These are phyloP conservation scores for Plasmodiophora brassicae DNA, from an alignment of 208 protist genomes.

Conservation along the genomic window DNA sequence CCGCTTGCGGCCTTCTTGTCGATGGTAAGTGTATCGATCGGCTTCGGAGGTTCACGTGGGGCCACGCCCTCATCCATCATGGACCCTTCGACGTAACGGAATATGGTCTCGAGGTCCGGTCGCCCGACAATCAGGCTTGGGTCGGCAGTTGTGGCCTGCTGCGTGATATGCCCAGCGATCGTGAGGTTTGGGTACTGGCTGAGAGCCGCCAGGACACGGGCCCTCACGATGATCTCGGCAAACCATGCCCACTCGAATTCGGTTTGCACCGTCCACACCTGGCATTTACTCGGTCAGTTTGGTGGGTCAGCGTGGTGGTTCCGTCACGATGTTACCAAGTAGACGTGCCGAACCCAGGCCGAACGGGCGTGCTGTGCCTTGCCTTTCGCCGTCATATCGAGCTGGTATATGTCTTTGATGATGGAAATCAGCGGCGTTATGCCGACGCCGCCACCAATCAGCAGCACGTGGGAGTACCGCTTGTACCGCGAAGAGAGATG, in stretches of 20 bases:
- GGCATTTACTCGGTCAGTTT: too few species aligned
- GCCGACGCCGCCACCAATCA: slow-evolving; percentile 10
- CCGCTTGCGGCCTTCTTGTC: background rate
- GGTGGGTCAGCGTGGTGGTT: too few species aligned
- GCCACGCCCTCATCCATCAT: background rate
- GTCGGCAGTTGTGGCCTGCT: background rate
- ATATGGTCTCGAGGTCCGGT: slow-evolving; percentile 1
- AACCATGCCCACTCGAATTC: slow-evolving; percentile 31
- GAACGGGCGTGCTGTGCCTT: background rate
- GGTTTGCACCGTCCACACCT: slow-evolving; percentile 19
- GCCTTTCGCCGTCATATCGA: background rate
- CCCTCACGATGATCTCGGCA: background rate
- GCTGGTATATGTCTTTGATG: slow-evolving; percentile 33
- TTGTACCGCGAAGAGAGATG: background rate
- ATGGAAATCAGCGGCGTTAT: background rate
- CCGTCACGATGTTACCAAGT: too few species aligned
- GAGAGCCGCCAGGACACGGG: background rate
- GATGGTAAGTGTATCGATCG: background rate
- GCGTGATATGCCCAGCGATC: background rate
- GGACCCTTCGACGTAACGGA: background rate
- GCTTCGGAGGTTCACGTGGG: too few species aligned
- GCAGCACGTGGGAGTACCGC: background rate
- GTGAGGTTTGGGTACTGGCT: background rate
- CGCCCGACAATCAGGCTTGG: slow-evolving; percentile 17
- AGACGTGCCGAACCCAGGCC: background rate